Evolutionary conservation across 2,329 filamentous ascomycete species (phyloP).

Genomic region (Arthrobotrys sphaeroides): DNA sequence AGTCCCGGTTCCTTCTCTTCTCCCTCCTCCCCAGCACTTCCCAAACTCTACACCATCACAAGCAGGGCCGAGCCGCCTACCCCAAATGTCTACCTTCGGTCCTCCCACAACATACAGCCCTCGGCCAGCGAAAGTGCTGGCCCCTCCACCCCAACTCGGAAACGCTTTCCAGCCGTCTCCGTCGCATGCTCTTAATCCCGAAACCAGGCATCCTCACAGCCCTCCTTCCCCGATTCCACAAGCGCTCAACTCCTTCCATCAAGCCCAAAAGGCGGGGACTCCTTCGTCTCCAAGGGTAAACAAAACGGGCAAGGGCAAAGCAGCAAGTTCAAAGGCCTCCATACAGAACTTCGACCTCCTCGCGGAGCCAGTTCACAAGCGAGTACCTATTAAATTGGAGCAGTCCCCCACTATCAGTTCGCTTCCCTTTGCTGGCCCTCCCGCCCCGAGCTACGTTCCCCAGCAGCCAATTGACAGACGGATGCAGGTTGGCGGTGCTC

Average conservation of each 20-base stretch:
- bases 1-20: conserved; percentile 21
- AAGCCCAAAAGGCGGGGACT: conserved; percentile 25
- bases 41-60: conserved; percentile 35
- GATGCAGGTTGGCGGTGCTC: conserved; percentile 49
- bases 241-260: conserved; percentile 27
- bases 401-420: conserved; percentile 51
- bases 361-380: conserved; percentile 29
- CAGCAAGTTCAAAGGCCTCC: conserved; percentile 18
- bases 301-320: conserved; percentile 33
- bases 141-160: conserved; percentile 45
- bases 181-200: conserved; percentile 35
- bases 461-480: conserved; percentile 43
- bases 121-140: conserved; percentile 23
- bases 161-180: conserved; percentile 51
- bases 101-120: conserved; percentile 46
- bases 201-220: conserved; percentile 39
- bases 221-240: conserved; percentile 38
- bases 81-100: conserved; percentile 49
- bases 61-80: conserved; percentile 39
- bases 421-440: conserved; percentile 30
- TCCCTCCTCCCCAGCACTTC: conserved; percentile 33
- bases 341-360: conserved; percentile 26
- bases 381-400: conserved; percentile 49
- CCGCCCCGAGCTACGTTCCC: conserved; percentile 27
- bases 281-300: conserved; percentile 36